Conservation (phyloP, 148 eudicot genomes). For the Rhododendron griersonianum region DNA sequence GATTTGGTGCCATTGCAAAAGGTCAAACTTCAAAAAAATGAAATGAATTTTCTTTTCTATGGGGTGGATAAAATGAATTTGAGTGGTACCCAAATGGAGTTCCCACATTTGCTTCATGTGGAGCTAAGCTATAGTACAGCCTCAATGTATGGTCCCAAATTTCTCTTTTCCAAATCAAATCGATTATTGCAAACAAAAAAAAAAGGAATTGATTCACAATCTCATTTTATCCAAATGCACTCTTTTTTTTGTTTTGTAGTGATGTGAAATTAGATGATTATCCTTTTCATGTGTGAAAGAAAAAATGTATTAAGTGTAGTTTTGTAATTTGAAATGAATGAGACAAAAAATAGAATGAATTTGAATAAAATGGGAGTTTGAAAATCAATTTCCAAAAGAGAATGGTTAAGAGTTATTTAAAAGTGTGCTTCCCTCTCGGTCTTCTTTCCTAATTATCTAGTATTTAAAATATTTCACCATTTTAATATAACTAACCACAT, state of each 20-base stretch:
- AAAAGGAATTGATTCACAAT: neutral
- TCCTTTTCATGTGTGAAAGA: no score
- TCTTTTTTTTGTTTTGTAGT: no score
- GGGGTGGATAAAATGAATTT: neutral
- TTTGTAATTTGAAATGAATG: no score
- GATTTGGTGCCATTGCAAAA: neutral
- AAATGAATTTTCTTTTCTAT: neutral
- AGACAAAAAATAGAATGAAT: no score
- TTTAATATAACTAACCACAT: neutral
- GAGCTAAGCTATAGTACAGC: neutral
- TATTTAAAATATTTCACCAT: neutral
- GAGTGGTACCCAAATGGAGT: neutral
- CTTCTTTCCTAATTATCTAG: neutral
- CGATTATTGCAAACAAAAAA: neutral
- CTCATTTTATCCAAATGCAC: no score
- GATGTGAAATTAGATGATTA: no score
- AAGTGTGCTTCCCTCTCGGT: neutral
- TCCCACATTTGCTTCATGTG: neutral
- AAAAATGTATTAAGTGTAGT: no score
- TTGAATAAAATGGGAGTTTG: no score
- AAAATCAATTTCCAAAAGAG: no score
- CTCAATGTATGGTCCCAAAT: neutral
- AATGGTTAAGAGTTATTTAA: neutral
- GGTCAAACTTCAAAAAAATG: neutral
- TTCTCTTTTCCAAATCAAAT: neutral